Percentiles rank a stretch among this genome's conserved stretches.
Conservation (phyloP, 2,329 filamentous ascomycete genomes). For the Dichotomopilus funicola region DNA sequence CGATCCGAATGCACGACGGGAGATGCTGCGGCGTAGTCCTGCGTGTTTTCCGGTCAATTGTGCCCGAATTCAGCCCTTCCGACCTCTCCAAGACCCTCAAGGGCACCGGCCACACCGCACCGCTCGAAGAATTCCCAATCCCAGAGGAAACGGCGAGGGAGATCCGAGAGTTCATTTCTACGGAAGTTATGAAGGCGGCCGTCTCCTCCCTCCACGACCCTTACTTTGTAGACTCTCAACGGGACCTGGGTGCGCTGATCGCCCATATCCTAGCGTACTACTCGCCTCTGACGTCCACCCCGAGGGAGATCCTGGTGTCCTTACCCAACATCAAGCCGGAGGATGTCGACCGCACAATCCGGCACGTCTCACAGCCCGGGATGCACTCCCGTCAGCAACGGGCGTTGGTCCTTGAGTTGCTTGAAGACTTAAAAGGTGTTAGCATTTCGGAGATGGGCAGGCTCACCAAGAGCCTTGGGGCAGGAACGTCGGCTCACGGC, state of each 20-base stretch:
- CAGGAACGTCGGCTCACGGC: constrained; percentile 15
- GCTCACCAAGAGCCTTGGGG: constrained; percentile 50
- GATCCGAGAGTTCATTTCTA: constrained; percentile 84
- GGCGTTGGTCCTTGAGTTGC: constrained; percentile 71
- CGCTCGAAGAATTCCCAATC: constrained; percentile 39
- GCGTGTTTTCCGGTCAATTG: constrained; percentile 75
- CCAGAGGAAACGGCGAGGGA: constrained; percentile 51
- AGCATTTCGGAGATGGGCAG: constrained; percentile 92
- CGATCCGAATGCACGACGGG: constrained; percentile 81
- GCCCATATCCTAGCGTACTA: constrained; percentile 79
- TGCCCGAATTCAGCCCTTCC: constrained; percentile 62
- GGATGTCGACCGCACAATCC: constrained; percentile 60
- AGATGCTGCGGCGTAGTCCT: constrained; percentile 81
- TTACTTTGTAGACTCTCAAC: constrained; percentile 94
- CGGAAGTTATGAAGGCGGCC: constrained; percentile 81
- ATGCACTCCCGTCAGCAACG: constrained; percentile 69
- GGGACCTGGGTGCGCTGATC: constrained; percentile 82
- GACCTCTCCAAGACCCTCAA: constrained; percentile 21
- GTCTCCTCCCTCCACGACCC: constrained; percentile 88
- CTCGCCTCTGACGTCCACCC: constrained; percentile 60
- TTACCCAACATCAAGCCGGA: constrained; percentile 68
- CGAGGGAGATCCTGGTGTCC: constrained; percentile 67
- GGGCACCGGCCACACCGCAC: constrained; percentile 14
- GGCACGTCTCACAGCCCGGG: constrained; percentile 51
- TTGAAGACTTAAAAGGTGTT: constrained; percentile 81